Conservation (phyloP, 2,329 filamentous ascomycete genomes). For the Hawksworthiomyces lignivorus region DNA sequence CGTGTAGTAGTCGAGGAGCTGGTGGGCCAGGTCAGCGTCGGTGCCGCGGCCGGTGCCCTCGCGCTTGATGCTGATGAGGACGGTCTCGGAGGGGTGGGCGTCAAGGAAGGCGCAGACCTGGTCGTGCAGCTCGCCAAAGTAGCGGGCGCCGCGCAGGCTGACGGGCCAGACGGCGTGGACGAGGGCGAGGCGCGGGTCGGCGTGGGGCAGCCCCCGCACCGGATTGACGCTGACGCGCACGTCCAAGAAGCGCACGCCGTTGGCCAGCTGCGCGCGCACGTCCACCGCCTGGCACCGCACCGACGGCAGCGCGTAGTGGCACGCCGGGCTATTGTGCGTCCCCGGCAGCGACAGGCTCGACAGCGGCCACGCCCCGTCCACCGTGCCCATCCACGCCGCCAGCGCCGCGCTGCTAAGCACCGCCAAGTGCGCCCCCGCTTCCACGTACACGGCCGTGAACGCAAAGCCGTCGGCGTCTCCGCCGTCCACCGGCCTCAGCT, state of each 20-base stretch:
- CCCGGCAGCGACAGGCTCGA: conserved; percentile 84
- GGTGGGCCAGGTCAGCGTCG: conserved; percentile 68
- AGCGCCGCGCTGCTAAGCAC: conserved; percentile 67
- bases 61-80: conserved; percentile 83
- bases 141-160: conserved; percentile 73
- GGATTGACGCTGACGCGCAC: conserved; percentile 58
- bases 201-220: conserved; percentile 25
- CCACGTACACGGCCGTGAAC: conserved; percentile 61
- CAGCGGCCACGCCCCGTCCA: conserved; percentile 65
- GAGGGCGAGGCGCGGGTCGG: conserved; percentile 61
- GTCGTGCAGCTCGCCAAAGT: conserved; percentile 65
- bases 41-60: conserved; percentile 77
- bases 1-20: conserved; percentile 64
- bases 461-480: conserved; percentile 21
- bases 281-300: conserved; percentile 86
- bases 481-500: conserved; percentile 49
- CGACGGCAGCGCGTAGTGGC: conserved; percentile 75
- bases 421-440: conserved; percentile 44
- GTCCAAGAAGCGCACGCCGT: conserved; percentile 92
- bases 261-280: conserved; percentile 69
- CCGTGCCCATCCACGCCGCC: conserved; percentile 70
- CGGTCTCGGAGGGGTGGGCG: conserved; percentile 67
- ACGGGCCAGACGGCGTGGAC: conserved; percentile 90
- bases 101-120: conserved; percentile 70
- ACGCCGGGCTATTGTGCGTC: conserved; percentile 90